These are phyloP conservation scores for Dunaliella primolecta DNA, from an alignment of 139 green algal species.

Conservation along the genomic window DNA sequence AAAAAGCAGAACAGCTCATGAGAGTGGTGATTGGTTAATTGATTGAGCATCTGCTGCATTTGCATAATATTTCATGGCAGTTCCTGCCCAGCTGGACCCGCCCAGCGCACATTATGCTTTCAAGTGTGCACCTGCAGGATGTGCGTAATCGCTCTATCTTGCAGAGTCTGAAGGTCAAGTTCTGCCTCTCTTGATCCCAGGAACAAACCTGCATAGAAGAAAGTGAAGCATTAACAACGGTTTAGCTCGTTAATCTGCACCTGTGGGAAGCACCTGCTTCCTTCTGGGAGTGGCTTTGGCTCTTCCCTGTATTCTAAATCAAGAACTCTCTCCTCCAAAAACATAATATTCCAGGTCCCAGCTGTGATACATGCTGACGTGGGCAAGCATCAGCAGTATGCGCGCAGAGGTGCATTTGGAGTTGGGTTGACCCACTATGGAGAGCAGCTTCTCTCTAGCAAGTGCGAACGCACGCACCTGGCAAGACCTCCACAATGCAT, in stretches of 20 bases:
- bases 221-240: no score
- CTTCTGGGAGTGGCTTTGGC: no score
- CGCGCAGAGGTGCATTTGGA: conserved; percentile 23
- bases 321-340: background rate
- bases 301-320: background rate
- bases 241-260: no score
- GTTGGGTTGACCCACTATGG: conserved; percentile 25
- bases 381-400: conserved; percentile 19
- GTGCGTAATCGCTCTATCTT: background rate
- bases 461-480: background rate
- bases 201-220: background rate
- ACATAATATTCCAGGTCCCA: background rate
- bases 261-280: no score
- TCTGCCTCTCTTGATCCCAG: background rate
- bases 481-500: background rate
- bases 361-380: background rate
- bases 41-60: background rate
- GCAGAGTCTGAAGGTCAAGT: background rate
- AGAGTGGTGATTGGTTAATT: no score
- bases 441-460: no score
- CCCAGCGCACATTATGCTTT: background rate
- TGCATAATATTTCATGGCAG: background rate
- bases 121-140: conserved; percentile 13
- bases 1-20: no score
- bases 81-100: background rate